Evolutionary conservation across 2,329 filamentous ascomycete genomes (phyloP), one percentile per base, ranked within the genome.

Genomic region (Elsinoe perseae): DNA sequence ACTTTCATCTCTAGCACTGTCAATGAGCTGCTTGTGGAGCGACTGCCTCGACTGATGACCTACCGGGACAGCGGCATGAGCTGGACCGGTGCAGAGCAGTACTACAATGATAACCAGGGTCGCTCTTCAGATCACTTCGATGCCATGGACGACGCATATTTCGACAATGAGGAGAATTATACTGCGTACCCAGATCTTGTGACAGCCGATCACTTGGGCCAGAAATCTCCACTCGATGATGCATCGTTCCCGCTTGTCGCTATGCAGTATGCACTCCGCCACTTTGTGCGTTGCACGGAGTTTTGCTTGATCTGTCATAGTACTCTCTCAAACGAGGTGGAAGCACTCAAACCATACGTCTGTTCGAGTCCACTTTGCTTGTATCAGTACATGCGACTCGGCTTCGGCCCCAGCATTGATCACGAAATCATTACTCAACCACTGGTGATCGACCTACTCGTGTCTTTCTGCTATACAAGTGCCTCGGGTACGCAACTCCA

Each of bases 251-350:
- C 80, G 5, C 69, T 83, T 2, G 68, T 81, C 2, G 76, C 75
- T 1, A 87, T 89, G 77, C 86, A 95, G 61, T 93, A 91, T 62
- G 77, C 83, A 0, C 74, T 95, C 23, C 83, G 85, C 1, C 87
- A 90, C 64, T 82, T 95, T 58, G 80, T 87, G 6, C 84, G 82
- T 58, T 95, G 89, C 67, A 89, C 87, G 0, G 84, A 93, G 55
- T 95, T 92, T 68, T 96, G 91, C 68, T 78, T 95, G 56, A 83
- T 91, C 21, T 96, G 91, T 64, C 87, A 95, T 68, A 80, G 80
- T 61, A 84, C 79, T 61, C 78, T 88, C 32, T 69, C 80, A 1
- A 77, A 77, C 1, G 79, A 81, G 0, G 83, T 92, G 34, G 81
- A 85, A 63, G 81, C 85, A 1, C 74, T 90, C 58, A 89, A 87